phyloP scores from a whole-genome alignment of 768 basidiomycete genomes.

The Tylopilus plumbeoviolaceoides region DNA sequence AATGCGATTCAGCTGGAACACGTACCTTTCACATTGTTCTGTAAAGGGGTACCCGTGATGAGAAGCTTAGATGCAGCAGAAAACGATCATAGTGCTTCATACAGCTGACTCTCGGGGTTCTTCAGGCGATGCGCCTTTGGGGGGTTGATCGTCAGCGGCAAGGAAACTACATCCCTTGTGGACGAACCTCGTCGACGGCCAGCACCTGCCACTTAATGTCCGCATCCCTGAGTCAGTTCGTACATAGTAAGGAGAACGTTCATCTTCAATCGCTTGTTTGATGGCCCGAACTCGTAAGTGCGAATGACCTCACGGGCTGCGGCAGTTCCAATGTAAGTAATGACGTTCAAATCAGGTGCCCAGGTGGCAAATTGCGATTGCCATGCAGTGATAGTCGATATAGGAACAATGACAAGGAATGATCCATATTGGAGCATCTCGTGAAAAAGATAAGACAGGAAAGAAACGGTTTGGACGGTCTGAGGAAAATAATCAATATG shows the following conservation, averaged over 20 bases:
- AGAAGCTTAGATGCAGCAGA: conserved; percentile 87
- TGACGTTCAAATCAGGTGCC: conserved; percentile 96
- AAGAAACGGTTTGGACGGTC: conserved; percentile 95
- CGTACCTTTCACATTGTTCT: conserved; percentile 97
- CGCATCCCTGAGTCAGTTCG: conserved; percentile 86
- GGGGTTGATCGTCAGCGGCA: conserved; percentile 13
- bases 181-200: conserved; percentile 87
- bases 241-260: conserved; percentile 97
- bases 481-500: conserved; percentile 28
- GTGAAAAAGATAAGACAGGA: conserved; percentile 93
- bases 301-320: conserved; percentile 88
- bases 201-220: conserved; percentile 98
- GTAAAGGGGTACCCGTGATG: conserved; percentile 96
- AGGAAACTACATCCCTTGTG: background rate
- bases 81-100: conserved; percentile 90
- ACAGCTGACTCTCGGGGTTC: conserved; percentile 95
- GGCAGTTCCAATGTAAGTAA: conserved; percentile 93
- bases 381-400: conserved; percentile 98
- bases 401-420: conserved; percentile 94
- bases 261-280: conserved; percentile 91
- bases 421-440: conserved; percentile 91
- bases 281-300: conserved; percentile 83
- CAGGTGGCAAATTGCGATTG: conserved; percentile 90
- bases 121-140: conserved; percentile 91
- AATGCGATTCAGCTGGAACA: conserved; percentile 5